Evolutionary conservation across 78 protist genomes (phyloP), one percentile per base, ranked within the genome.

Genomic region (Acrasis kona): DNA sequence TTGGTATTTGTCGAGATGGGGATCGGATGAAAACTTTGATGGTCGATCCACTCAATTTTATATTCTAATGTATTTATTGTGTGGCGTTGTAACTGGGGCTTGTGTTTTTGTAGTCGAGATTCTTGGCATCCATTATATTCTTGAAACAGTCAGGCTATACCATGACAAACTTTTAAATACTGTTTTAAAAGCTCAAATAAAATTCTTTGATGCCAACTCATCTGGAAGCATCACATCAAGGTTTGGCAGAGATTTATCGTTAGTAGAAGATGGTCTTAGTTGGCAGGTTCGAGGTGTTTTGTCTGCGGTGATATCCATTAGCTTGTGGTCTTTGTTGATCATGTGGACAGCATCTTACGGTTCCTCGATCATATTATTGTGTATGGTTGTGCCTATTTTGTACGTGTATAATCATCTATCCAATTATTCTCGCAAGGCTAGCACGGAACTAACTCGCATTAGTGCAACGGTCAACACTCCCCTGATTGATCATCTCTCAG

Each of bases 11-110:
- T 1, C 90, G 92, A 5, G 96, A 96, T 7, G 38, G 81, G 19
- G 97, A 96, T n/a, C 80, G 94, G 10, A 88, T 95, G 42, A 57
- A 92, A 41, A 93, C 91, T 70, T 87, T 94, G 76, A 92, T 93
- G 86, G 61, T 88, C 10, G 77, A 74, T 79, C 96, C 91, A 77
- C 39, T 80, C 37, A 31, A 82, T 12, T 27, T 37, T 7, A 65
- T 92, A 19, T 67, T 19, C 19, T 19, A 19, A 19, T 67, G 28
- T 67, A 30, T 19, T 67, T 29, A 19, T 67, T 65, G 6, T 68
- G 36, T 27, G 6, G 36, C 28, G 65, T 73, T 42, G 3, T 73
- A 50, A 19, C 19, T 50, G 19, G 34, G 19, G 19, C 19, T n/a
- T n/a, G 19, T n/a, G 19, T 19, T 50, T 50, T n/a, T 50, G 19